Conservation (phyloP, 805 yeast species). For the Saturnispora gosingensis region DNA sequence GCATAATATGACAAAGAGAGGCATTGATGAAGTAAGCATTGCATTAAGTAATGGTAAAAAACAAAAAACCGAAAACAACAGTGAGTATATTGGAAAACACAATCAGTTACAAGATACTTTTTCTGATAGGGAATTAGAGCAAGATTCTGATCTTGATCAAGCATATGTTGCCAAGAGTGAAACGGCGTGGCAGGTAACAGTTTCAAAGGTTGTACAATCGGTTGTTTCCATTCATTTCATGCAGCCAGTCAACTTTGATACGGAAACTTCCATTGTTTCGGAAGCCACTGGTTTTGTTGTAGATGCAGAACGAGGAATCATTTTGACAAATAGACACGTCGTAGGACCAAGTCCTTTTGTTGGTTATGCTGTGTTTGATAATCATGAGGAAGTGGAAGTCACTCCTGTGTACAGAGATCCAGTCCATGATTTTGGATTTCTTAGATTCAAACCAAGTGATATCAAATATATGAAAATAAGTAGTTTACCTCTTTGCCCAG, state of each 20-base stretch:
- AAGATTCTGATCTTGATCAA: not conserved
- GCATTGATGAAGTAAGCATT: not conserved
- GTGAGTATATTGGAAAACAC: not conserved
- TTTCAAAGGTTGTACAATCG: conserved; percentile 69
- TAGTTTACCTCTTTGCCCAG: conserved; percentile 65
- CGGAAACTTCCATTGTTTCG: conserved; percentile 68
- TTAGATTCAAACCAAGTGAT: conserved; percentile 61
- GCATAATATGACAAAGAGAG: not conserved
- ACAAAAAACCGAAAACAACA: not conserved
- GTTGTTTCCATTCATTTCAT: conserved; percentile 88
- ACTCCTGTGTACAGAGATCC: conserved; percentile 87
- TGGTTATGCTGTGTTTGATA: conserved; percentile 87
- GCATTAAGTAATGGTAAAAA: not conserved
- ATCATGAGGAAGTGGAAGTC: conserved; percentile 87
- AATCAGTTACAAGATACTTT: not conserved
- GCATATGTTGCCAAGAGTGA: conserved; percentile 13
- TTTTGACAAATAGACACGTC: conserved; percentile 87
- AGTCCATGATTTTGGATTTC: conserved; percentile 88
- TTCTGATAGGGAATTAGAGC: not conserved
- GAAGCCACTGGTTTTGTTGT: conserved; percentile 97
- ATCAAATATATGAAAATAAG: conserved; percentile 67
- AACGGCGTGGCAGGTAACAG: conserved; percentile 68
- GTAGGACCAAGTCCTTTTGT: conserved; percentile 93
- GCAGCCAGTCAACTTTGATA: conserved; percentile 79
- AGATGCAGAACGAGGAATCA: conserved; percentile 71